These are phyloP conservation scores for Codiaeum variegatum DNA, from an alignment of 441 rosid species.

Conservation along the genomic window DNA sequence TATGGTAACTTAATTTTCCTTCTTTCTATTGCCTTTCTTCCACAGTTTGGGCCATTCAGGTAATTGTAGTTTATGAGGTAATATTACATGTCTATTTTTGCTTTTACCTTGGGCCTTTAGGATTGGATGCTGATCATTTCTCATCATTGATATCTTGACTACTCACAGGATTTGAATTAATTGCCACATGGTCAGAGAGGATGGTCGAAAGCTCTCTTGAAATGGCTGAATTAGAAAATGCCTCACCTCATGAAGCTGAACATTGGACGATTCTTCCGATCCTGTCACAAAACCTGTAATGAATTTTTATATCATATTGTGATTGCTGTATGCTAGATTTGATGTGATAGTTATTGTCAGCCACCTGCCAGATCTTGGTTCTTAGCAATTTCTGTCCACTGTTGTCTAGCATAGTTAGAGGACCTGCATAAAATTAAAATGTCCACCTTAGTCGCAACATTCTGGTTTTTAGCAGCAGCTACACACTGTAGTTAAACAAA, in stretches of 20 bases:
- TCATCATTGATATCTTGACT: slow-evolving; percentile 22
- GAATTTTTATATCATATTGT: background rate
- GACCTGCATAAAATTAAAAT: background rate
- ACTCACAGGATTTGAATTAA: slow-evolving; percentile 68
- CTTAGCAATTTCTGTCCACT: background rate
- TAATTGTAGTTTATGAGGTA: background rate
- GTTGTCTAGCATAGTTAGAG: background rate
- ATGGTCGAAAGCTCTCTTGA: slow-evolving; percentile 77
- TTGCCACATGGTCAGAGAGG: slow-evolving; percentile 71
- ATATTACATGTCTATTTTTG: background rate
- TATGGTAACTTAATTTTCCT: background rate
- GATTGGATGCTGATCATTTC: slow-evolving; percentile 5
- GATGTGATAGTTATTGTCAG: background rate
- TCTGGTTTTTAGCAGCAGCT: background rate
- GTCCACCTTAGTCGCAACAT: no score
- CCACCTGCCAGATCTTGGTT: slow-evolving; percentile 1
- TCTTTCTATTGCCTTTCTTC: background rate
- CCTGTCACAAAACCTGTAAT: slow-evolving; percentile 69
- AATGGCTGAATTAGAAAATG: slow-evolving; percentile 97
- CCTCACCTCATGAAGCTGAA: slow-evolving; percentile 90
- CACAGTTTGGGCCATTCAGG: background rate
- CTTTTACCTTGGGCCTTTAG: background rate
- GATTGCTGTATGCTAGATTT: background rate
- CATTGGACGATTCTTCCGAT: slow-evolving; percentile 74
- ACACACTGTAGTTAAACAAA: background rate